These are phyloP conservation scores for Maudiozyma humilis DNA, from an alignment of 1,139 yeast species.

Conservation along the genomic window DNA sequence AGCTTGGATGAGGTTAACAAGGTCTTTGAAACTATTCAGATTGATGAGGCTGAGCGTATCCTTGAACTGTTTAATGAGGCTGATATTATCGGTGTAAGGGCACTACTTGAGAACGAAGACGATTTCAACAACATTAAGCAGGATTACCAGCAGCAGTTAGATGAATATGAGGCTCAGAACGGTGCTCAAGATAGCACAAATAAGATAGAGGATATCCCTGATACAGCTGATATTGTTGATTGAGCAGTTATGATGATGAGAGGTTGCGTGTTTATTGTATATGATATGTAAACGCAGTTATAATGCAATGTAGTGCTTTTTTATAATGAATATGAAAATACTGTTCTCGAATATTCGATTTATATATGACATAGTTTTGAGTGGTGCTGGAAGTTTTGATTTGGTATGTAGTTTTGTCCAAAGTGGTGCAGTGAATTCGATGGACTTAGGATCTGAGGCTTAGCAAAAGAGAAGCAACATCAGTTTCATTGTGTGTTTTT, in stretches of 20 bases:
- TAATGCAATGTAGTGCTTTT: too few species aligned
- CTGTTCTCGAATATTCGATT: too few species aligned
- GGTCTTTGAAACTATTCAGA: conserved; percentile 66
- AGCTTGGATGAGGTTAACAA: conserved; percentile 73
- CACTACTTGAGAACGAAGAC: conserved; percentile 62
- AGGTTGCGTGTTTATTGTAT: too few species aligned
- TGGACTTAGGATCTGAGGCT: conserved; percentile 7
- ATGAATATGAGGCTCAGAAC: conserved; percentile 3
- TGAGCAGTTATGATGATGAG: conserved; percentile 4
- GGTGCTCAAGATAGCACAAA: conserved; percentile 4
- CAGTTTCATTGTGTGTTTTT: conserved; percentile 1
- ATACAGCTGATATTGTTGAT: conserved; percentile 33
- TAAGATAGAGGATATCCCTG: conserved; percentile 7
- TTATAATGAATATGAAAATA: too few species aligned
- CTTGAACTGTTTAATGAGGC: conserved; percentile 71
- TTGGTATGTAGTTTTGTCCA: neutral
- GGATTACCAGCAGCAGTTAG: conserved; percentile 30
- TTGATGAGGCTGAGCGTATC: conserved; percentile 73
- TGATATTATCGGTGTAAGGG: conserved; percentile 77
- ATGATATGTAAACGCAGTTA: too few species aligned
- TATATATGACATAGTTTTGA: neutral
- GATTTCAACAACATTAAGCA: conserved; percentile 52
- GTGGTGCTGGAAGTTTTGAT: neutral
- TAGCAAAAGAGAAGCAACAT: conserved; percentile 6
- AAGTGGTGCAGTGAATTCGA: too few species aligned